Percentiles rank a stretch among this genome's conserved stretches.
Evolutionary conservation across 2,329 filamentous ascomycete species (phyloP).

Genomic region (Botrytis fabae): DNA sequence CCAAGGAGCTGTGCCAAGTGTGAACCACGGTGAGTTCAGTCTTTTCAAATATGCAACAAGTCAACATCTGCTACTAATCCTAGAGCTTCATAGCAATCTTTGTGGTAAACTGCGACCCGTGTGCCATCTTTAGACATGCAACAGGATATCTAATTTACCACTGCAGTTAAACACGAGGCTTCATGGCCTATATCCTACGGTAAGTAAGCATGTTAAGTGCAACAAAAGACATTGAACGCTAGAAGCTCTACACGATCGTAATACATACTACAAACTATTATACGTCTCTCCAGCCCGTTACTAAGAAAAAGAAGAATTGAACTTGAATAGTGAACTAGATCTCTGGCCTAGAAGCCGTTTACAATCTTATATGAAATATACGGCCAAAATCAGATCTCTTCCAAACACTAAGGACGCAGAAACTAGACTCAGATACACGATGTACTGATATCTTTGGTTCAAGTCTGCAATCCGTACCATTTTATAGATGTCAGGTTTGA

Average conservation of each 20-base stretch:
- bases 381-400: neutral
- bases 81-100: neutral
- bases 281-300: too few relatives aligned
- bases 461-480: neutral
- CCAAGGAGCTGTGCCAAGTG: neutral
- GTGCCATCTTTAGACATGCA: neutral
- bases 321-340: too few relatives aligned
- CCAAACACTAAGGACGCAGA: neutral
- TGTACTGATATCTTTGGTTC: neutral
- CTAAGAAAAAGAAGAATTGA: too few relatives aligned
- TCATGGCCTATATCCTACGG: neutral
- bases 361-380: neutral
- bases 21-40: neutral
- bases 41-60: neutral
- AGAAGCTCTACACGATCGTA: neutral
- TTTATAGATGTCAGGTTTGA: neutral
- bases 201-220: neutral
- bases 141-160: neutral
- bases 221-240: neutral
- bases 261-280: neutral
- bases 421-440: neutral
- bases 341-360: neutral
- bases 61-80: too few relatives aligned
- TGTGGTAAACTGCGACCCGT: neutral
- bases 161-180: neutral